These are phyloP conservation scores for Plasmopara halstedii DNA, from an alignment of 352 stramenopile genomes.

Conservation along the genomic window DNA sequence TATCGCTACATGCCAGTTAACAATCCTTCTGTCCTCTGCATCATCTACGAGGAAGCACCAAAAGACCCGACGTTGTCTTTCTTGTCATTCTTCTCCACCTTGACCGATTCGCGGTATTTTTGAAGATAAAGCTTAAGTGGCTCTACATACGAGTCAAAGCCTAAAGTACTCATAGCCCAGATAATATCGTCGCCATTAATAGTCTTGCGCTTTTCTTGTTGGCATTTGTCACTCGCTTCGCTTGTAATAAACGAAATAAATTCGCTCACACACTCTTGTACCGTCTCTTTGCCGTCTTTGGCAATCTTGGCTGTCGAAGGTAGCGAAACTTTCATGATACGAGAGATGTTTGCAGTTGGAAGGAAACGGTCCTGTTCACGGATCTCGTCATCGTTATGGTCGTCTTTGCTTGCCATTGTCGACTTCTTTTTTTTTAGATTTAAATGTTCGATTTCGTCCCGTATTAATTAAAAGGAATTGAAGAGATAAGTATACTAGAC, in stretches of 20 bases:
- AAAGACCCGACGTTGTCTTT: constrained; percentile 86
- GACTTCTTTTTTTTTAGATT: constrained; percentile 7
- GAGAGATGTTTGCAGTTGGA: constrained; percentile 98
- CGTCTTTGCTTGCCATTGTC: constrained; percentile 71
- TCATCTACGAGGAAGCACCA: constrained; percentile 65
- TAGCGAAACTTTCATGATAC: constrained; percentile 99
- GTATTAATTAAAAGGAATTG: not conserved
- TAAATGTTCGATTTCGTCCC: not conserved
- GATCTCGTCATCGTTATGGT: constrained; percentile 87
- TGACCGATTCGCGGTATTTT: constrained; percentile 96
- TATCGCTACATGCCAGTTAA: constrained; percentile 2
- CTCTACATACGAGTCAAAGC: constrained; percentile 99
- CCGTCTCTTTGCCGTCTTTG: constrained; percentile 99
- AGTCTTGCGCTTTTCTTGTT: constrained; percentile 99
- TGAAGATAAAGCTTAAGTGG: constrained; percentile 98
- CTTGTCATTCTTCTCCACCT: constrained; percentile 88
- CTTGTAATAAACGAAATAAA: constrained; percentile 99
- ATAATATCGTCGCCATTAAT: constrained; percentile 99
- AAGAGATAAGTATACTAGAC: constrained; percentile 1
- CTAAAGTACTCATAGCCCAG: constrained; percentile 98
- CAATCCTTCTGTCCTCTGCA: not conserved
- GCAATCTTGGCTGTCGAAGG: constrained; percentile 98
- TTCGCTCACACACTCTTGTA: constrained; percentile 99
- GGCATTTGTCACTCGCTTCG: constrained; percentile 98
- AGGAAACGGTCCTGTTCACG: constrained; percentile 97